Evolutionary conservation across 148 eudicot species (phyloP).

Genomic region (Rhododendron ovatum): DNA sequence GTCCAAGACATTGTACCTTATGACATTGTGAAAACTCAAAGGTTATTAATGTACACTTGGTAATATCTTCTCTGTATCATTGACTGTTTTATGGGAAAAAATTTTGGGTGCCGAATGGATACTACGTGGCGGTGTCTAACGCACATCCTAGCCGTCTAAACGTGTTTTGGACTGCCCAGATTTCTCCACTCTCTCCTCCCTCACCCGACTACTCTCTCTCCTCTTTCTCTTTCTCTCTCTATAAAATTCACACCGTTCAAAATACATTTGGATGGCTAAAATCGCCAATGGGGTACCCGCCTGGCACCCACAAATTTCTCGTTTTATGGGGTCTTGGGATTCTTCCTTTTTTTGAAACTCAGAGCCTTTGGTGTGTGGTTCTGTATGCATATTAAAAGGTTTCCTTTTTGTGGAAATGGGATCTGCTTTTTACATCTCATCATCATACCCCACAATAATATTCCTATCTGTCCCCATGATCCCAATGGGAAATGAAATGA

Average conservation of each 20-base stretch:
- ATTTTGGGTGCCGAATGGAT: no score
- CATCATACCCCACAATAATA: constrained; percentile 18
- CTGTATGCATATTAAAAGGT: constrained; percentile 43
- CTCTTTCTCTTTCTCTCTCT: no score
- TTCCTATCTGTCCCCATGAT: constrained; percentile 11
- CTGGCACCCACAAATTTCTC: background rate
- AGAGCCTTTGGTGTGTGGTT: constrained; percentile 54
- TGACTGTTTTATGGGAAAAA: background rate
- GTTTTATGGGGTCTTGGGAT: constrained; percentile 34
- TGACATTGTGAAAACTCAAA: no score
- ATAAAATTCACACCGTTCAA: no score
- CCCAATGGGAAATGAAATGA: constrained; percentile 14
- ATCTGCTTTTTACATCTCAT: constrained; percentile 65
- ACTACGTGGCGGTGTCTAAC: no score
- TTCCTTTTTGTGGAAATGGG: constrained; percentile 65
- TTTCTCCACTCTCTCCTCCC: no score
- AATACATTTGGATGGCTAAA: no score
- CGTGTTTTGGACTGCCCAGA: no score
- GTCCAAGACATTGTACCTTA: no score
- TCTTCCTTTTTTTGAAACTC: constrained; percentile 49
- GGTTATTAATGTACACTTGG: background rate
- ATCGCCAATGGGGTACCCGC: no score
- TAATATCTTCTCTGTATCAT: constrained; percentile 23
- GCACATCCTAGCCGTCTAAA: no score
- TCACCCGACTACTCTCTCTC: no score